Percentiles rank a stretch among this genome's conserved stretches.
Evolutionary conservation across 495 filamentous ascomycete species (phyloP).

Genomic region (Hypoxylon lienhwacheense): DNA sequence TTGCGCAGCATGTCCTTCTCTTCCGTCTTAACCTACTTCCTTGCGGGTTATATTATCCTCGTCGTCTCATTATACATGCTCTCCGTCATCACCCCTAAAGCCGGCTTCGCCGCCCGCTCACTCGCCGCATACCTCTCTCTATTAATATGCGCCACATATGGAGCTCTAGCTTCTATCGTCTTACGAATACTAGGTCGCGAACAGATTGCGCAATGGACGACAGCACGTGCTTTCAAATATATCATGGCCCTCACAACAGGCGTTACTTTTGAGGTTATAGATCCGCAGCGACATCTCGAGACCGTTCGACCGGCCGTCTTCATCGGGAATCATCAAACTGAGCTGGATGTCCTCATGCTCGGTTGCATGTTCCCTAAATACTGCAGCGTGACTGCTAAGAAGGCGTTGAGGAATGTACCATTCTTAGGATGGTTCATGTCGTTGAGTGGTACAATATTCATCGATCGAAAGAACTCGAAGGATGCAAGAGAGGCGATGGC

Average conservation of each 20-base stretch:
- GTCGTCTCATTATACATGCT: conserved; percentile 62
- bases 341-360: conserved; percentile 91
- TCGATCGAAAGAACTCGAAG: conserved; percentile 80
- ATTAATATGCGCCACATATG: conserved; percentile 69
- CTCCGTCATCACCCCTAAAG: conserved; percentile 54
- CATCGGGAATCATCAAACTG: conserved; percentile 90
- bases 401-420: conserved; percentile 74
- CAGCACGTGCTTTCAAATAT: conserved; percentile 78
- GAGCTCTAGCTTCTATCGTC: conserved; percentile 70
- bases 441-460: conserved; percentile 87
- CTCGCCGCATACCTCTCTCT: conserved; percentile 72
- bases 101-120: conserved; percentile 70
- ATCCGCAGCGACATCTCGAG: conserved; percentile 64
- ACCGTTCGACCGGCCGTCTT: conserved; percentile 82
- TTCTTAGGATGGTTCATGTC: conserved; percentile 98
- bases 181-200: conserved; percentile 71
- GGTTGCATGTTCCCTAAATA: conserved; percentile 85
- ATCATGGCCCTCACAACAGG: conserved; percentile 75
- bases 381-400: conserved; percentile 93
- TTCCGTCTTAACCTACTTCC: conserved; percentile 54
- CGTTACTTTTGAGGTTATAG: conserved; percentile 73
- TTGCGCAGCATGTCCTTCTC: conserved; percentile 39
- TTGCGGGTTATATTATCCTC: conserved; percentile 59
- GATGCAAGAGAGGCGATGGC: conserved; percentile 85
- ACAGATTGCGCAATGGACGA: conserved; percentile 82